Evolutionary conservation across 192 early-diverging fungal species (phyloP).

Genomic region (Linnemannia elongata): DNA sequence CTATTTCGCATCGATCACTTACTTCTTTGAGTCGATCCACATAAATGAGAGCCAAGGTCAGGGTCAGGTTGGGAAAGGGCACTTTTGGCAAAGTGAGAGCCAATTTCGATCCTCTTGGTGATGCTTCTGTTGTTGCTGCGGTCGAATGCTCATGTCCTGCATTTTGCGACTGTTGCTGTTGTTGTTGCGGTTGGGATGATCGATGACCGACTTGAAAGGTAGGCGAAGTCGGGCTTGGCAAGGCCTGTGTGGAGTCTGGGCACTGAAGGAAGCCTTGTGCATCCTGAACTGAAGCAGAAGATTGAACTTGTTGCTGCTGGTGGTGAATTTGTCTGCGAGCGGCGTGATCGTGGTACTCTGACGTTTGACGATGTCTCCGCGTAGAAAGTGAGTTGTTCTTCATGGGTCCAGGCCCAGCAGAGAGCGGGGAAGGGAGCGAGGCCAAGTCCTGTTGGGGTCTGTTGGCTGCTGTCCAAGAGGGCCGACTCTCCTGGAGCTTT

Average conservation of each 20-base stretch:
- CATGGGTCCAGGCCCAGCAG: slow-evolving; percentile 46
- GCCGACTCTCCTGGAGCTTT: slow-evolving; percentile 15
- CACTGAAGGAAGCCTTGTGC: neutral
- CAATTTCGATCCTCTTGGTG: neutral
- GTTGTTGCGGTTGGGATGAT: slow-evolving; percentile 11
- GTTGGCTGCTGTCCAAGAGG: neutral
- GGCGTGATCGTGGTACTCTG: slow-evolving; percentile 31
- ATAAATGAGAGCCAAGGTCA: slow-evolving; percentile 62
- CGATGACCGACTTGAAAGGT: neutral
- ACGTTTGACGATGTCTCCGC: slow-evolving; percentile 26
- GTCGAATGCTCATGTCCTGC: neutral
- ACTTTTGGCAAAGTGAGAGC: slow-evolving; percentile 18
- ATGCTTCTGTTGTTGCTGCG: slow-evolving; percentile 4
- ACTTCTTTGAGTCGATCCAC: slow-evolving; percentile 63
- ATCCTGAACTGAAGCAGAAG: neutral
- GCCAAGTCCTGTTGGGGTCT: neutral
- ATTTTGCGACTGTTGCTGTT: neutral
- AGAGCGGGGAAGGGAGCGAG: slow-evolving; percentile 28
- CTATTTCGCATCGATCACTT: slow-evolving; percentile 11
- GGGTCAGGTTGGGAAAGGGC: slow-evolving; percentile 59
- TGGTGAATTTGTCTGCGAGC: slow-evolving; percentile 28
- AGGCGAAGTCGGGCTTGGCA: slow-evolving; percentile 32
- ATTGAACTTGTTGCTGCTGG: slow-evolving; percentile 2
- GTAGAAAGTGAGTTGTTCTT: slow-evolving; percentile 18
- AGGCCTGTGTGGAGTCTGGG: neutral